Evolutionary conservation across 108 stramenopile genomes (phyloP), one percentile per base, ranked within the genome.

Genomic region (Cyclostephanos invisitatus): DNA sequence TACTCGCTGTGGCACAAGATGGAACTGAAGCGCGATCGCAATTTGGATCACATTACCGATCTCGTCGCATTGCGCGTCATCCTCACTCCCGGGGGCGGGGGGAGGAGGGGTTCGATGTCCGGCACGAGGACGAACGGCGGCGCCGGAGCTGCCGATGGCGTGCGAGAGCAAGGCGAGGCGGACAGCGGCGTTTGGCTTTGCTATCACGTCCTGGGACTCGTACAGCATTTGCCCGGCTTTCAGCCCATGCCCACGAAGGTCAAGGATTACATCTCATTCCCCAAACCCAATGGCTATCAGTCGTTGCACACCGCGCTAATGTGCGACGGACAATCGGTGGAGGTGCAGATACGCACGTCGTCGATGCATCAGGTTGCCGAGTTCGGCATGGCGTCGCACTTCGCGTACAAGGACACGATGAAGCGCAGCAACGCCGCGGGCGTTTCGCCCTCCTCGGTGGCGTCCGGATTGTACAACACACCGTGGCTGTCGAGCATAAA

Each of bases 1-100:
- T 98, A 98, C 70, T 90, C 89, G 7, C 75, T 97, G 18, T 98
- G 97, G 97, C 90, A 92, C 70, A 98, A 98, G 77, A 97, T 97
- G 95, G 88, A 95, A 32, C 88, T 89, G 37, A 94, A 95, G 70
- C 84, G 70, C 12, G 89, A 87, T 53, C 73, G 81, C 35, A 91
- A 91, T 70, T 76, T 97, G 14, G 95, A 93, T 72, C 81, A 90
- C 56, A 95, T 98, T 47, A 78, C 89, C 10, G 98, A 98, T 73
- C 86, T 96, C 46, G 96, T 98, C 9, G 98, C 97, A 1, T 63
- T 97, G 47, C 82, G 98, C 25, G 96, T 97, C 3, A 89, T 98
- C 3, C 71, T 98, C 20, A 86, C 92, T 14, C 92, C 94, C 0
- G 72, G 54, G 27, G 68, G 63, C 11, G 73, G 48, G 12, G 51